Evolutionary conservation across 1,284 basidiomycete species (phyloP).

Genomic region (Phellinidium pouzarii): DNA sequence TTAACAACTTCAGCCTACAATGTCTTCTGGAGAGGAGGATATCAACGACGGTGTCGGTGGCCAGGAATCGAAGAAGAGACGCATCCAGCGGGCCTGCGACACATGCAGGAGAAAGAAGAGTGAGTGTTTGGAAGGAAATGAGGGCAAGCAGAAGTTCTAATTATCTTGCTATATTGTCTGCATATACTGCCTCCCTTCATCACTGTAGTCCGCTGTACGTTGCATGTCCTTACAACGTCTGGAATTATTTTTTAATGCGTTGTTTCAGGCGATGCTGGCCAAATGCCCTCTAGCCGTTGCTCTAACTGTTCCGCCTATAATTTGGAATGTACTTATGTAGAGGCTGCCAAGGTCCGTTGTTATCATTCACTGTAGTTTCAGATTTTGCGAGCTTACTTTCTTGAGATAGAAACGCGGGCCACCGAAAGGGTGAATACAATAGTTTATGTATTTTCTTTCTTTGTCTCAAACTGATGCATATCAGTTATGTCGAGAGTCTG

Average conservation of each 20-base stretch:
- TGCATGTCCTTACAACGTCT: background rate
- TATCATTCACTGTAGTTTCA: conserved; percentile 15
- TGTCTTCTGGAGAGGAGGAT: conserved; percentile 46
- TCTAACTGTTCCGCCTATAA: conserved; percentile 73
- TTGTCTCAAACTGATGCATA: conserved; percentile 16
- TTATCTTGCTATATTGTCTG: conserved; percentile 16
- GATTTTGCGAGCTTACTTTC: background rate
- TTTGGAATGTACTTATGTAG: conserved; percentile 72
- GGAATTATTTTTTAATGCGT: background rate
- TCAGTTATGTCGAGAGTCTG: conserved; percentile 64
- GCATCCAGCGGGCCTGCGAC: conserved; percentile 70
- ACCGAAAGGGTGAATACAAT: conserved; percentile 63
- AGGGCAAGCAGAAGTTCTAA: background rate
- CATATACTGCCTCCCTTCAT: conserved; percentile 10
- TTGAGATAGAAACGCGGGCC: conserved; percentile 69
- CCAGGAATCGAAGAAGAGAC: conserved; percentile 50
- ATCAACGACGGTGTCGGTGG: conserved; percentile 27
- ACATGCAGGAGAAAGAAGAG: conserved; percentile 72
- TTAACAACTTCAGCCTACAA: too few species aligned
- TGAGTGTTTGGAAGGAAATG: conserved; percentile 27
- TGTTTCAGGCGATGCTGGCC: conserved; percentile 47
- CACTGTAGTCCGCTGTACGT: conserved; percentile 36
- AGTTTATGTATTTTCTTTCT: conserved; percentile 21
- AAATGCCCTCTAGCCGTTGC: conserved; percentile 63
- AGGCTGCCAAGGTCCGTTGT: conserved; percentile 58